These are phyloP conservation scores for Elasticomyces elasticus DNA, from an alignment of 495 filamentous ascomycete genomes.

Conservation along the genomic window DNA sequence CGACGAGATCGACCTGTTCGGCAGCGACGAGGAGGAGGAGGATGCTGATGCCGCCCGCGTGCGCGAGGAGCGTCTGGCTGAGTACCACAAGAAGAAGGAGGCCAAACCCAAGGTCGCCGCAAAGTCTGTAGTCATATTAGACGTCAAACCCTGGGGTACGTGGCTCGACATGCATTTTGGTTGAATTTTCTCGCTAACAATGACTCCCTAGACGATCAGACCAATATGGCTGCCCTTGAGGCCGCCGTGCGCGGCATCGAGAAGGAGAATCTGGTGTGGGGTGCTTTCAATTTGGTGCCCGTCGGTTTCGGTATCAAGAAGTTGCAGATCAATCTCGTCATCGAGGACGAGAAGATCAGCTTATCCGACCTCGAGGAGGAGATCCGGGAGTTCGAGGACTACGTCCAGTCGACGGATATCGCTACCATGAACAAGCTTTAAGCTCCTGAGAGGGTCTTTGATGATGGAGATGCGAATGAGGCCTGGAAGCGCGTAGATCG, in stretches of 20 bases:
- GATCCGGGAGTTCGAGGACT: conserved; percentile 87
- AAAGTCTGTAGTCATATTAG: conserved; percentile 90
- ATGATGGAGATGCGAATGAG: too few relatives aligned
- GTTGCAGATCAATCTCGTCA: conserved; percentile 94
- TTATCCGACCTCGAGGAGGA: conserved; percentile 73
- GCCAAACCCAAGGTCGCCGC: conserved; percentile 78
- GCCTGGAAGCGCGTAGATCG: too few relatives aligned
- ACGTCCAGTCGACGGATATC: conserved; percentile 91
- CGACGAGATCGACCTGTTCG: conserved; percentile 82
- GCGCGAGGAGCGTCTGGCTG: conserved; percentile 78
- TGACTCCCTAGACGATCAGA: conserved; percentile 67
- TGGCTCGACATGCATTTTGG: not conserved
- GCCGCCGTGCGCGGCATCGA: conserved; percentile 73
- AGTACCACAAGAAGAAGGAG: conserved; percentile 97
- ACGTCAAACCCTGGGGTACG: conserved; percentile 97
- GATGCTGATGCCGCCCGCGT: conserved; percentile 73
- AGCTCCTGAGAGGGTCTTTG: too few relatives aligned
- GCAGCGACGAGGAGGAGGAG: conserved; percentile 81
- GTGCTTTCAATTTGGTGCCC: conserved; percentile 76
- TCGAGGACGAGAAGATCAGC: conserved; percentile 95
- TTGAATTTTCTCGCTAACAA: not conserved
- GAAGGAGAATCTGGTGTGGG: conserved; percentile 93
- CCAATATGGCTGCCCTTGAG: conserved; percentile 74
- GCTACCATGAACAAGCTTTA: conserved; percentile 92
- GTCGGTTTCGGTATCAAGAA: conserved; percentile 99